Percentiles rank a stretch among this genome's conserved stretches.
Conservation (phyloP, 1,139 yeast genomes). For the Candida gigantensis region DNA sequence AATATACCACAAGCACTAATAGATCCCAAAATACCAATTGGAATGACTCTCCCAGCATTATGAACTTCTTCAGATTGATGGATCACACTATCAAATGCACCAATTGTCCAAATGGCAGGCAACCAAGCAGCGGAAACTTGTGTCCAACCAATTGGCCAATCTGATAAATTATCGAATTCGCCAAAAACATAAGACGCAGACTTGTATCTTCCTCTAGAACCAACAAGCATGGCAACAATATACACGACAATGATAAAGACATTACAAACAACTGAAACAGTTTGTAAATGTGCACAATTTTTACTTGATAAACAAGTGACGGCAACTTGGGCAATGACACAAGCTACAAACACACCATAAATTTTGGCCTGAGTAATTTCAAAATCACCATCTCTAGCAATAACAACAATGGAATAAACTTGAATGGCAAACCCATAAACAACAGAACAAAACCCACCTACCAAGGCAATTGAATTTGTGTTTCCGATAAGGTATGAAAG, state of each 20-base stretch:
- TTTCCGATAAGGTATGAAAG: conserved; percentile 47
- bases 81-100: conserved; percentile 70
- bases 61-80: conserved; percentile 74
- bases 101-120: conserved; percentile 68
- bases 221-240: conserved; percentile 65
- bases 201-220: conserved; percentile 32
- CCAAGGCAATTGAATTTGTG: conserved; percentile 35
- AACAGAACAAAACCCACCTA: conserved; percentile 39
- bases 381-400: conserved; percentile 33
- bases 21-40: conserved; percentile 54
- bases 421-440: conserved; percentile 40
- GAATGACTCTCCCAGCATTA: conserved; percentile 66
- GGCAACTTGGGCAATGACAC: conserved; percentile 26
- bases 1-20: conserved; percentile 59
- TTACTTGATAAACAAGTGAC: conserved; percentile 35
- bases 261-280: conserved; percentile 58
- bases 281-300: conserved; percentile 58
- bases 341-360: conserved; percentile 41
- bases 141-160: conserved; percentile 69
- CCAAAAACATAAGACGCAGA: conserved; percentile 54
- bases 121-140: conserved; percentile 56
- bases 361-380: conserved; percentile 28
- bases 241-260: conserved; percentile 55
- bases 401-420: conserved; percentile 34
- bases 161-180: conserved; percentile 50